A percentile compares a stretch with the other conserved stretches of the same genome.
These are phyloP conservation scores for Barnettozyma sucrosica DNA, from an alignment of 805 yeast genomes.

Conservation along the genomic window DNA sequence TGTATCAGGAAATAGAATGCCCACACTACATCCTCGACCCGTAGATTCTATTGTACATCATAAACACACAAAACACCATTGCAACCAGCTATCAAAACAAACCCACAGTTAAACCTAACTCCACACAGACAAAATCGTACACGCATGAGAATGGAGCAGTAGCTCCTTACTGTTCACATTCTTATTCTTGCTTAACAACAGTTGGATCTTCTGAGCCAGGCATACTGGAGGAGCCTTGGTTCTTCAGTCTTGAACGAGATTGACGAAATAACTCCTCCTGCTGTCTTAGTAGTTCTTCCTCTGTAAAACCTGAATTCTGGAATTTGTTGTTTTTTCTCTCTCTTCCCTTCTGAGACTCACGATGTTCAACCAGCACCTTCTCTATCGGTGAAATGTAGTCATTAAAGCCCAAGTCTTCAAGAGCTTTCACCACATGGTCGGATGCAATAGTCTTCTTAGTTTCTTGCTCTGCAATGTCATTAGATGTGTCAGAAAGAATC, in stretches of 20 bases:
- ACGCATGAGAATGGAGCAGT: not conserved
- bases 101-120: conserved; percentile 1
- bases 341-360: conserved; percentile 79
- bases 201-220: conserved; percentile 4
- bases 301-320: conserved; percentile 85
- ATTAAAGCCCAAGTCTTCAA: conserved; percentile 79
- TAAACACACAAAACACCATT: conserved; percentile 1
- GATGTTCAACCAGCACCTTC: conserved; percentile 77
- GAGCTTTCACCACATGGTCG: conserved; percentile 89
- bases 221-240: conserved; percentile 14
- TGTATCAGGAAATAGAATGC: not conserved
- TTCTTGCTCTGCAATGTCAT: conserved; percentile 94
- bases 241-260: conserved; percentile 59
- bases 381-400: conserved; percentile 81
- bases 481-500: conserved; percentile 88
- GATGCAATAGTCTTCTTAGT: conserved; percentile 94
- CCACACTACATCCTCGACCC: not conserved
- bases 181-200: conserved; percentile 7
- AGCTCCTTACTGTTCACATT: not conserved
- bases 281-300: conserved; percentile 85
- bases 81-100: not conserved
- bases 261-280: conserved; percentile 89
- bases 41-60: not conserved
- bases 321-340: conserved; percentile 90
- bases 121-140: conserved; percentile 1